Evolutionary conservation across 192 early-diverging fungal genomes (phyloP), one percentile per base, ranked within the genome.

Genomic region (Pilobolus umbonatus): DNA sequence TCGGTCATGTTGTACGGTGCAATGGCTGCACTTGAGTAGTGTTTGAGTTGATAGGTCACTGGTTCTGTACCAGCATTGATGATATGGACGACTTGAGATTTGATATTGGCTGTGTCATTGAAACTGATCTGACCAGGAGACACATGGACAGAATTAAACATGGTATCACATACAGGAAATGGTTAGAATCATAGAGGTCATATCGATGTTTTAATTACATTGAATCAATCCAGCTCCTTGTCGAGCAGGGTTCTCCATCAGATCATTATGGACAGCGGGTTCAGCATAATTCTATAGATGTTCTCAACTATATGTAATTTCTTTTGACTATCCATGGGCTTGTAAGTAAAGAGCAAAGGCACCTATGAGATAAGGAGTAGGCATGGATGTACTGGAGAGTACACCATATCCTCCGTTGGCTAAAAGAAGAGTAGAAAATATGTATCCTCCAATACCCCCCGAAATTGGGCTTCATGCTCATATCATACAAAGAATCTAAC

Each of bases 401-500:
- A 66, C 39, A 26, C 68, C 63, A 42, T 81, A 81, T 8, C 61
- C 50, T 25, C 82, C 78, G 15, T 65, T 52, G 5, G 58, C 42
- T 8, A 62, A 10, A 35, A 80, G 82, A 17, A 76, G 56, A 30
- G 74, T 65, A n/a, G 82, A 84, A 46, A 77, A 79, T 8, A 85
- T 74, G 39, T 50, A 62, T 14, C 76, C 77, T 50, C 82, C 82
- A 26, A 75, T 62, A 52, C 74, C 77, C 38, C n/a, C 60, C 64
- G 64, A 84, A 38, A 55, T 81, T 68, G 24, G 77, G 78, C 57
- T 80, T 80, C 32, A 78, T 24, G 17, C 79, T 66, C 43, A 94
- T 68, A 48, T 90, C 81, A 29, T 75, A 75, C 39, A 79, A 84
- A 0, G 88, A 81, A 19, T 92, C 94, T 61, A 79, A 22, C 85